Evolutionary conservation across 139 green algal species (phyloP).

Genomic region (Pseudopediastrum boryanum): DNA sequence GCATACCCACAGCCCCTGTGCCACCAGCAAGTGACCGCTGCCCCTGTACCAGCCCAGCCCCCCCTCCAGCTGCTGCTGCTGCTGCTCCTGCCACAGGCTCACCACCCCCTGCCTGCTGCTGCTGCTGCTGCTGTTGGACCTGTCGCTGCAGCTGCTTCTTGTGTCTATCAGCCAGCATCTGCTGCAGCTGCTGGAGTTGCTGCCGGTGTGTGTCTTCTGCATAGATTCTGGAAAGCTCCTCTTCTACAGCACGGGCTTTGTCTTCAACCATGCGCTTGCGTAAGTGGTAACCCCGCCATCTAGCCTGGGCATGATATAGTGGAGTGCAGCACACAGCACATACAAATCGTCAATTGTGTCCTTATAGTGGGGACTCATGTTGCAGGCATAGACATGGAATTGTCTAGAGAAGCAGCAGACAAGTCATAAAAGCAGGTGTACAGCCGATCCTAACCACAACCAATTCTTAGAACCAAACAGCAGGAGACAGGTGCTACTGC

Average conservation of each 20-base stretch:
- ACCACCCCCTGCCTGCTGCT: conserved; percentile 22
- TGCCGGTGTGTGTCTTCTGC: not conserved
- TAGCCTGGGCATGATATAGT: not conserved
- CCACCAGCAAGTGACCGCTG: too few species aligned
- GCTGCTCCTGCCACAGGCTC: not conserved
- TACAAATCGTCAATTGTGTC: too few species aligned
- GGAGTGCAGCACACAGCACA: too few species aligned
- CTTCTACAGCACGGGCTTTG: conserved; percentile 2
- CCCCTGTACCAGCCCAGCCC: too few species aligned
- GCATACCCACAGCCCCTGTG: too few species aligned
- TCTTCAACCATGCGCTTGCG: conserved; percentile 20
- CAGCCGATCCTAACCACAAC: not conserved
- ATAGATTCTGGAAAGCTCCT: not conserved
- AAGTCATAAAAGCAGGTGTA: not conserved
- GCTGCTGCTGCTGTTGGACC: conserved; percentile 15
- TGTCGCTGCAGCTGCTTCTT: conserved; percentile 18
- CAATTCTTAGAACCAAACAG: too few species aligned
- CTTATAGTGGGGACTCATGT: too few species aligned
- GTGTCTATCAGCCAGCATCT: conserved; percentile 1
- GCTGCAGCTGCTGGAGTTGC: conserved; percentile 11
- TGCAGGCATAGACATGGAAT: too few species aligned
- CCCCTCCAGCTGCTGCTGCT: not conserved
- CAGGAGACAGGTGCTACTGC: too few species aligned
- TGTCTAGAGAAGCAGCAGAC: conserved; percentile 7
- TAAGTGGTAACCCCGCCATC: conserved; percentile 13